Percentiles rank a stretch among this genome's conserved stretches.
Evolutionary conservation across 2,329 filamentous ascomycete genomes (phyloP).

Genomic region (Aspergillus piperis): DNA sequence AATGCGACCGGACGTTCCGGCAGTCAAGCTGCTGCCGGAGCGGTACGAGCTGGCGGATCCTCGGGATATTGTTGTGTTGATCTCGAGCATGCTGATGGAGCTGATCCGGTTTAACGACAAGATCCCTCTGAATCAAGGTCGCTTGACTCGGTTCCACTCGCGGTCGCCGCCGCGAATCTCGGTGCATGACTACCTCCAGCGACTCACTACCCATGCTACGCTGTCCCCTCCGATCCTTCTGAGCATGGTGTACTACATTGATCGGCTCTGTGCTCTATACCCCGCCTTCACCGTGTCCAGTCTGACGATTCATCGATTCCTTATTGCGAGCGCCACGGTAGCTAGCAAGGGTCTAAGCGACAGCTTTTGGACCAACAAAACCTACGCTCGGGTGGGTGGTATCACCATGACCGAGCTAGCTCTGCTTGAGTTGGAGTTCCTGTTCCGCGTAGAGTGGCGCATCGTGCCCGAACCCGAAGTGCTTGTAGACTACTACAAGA

Average conservation of each 20-base stretch:
- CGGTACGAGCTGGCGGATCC: constrained; percentile 80
- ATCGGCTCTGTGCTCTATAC: constrained; percentile 87
- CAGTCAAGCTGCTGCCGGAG: constrained; percentile 58
- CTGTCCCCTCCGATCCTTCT: constrained; percentile 90
- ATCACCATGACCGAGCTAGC: constrained; percentile 89
- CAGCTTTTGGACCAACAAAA: constrained; percentile 97
- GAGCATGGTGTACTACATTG: constrained; percentile 99
- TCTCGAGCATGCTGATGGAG: constrained; percentile 94
- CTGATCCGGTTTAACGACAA: constrained; percentile 90
- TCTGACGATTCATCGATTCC: constrained; percentile 92
- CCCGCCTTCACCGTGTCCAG: constrained; percentile 95
- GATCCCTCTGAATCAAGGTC: constrained; percentile 79
- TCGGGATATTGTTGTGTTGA: constrained; percentile 84
- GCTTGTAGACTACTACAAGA: constrained; percentile 88
- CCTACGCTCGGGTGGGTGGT: constrained; percentile 90
- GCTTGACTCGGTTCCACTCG: constrained; percentile 92
- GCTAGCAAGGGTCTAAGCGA: constrained; percentile 95
- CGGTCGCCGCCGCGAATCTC: constrained; percentile 88
- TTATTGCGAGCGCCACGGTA: constrained; percentile 93
- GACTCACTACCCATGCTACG: constrained; percentile 90
- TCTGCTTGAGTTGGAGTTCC: constrained; percentile 86
- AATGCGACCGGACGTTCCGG: constrained; percentile 46
- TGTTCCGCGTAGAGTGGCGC: constrained; percentile 91
- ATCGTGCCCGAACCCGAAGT: constrained; percentile 96
- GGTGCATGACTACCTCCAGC: constrained; percentile 88